Evolutionary conservation across 305 asterid genomes (phyloP).

Genomic region (Withania somnifera): DNA sequence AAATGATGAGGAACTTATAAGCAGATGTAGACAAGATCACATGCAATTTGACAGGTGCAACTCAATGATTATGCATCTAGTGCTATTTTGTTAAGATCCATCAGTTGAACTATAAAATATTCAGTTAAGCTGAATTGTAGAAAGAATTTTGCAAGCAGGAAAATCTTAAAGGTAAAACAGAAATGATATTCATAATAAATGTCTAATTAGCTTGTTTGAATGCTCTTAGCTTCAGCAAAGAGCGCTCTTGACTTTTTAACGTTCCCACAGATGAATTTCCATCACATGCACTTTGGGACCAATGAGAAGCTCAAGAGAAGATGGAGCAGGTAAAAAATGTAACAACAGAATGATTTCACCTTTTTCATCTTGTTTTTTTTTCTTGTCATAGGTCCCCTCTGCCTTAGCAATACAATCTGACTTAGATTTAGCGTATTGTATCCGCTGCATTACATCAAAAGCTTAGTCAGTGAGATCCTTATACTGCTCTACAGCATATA

Average conservation of each 20-base stretch:
- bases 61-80: background rate
- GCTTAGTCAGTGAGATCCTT: background rate
- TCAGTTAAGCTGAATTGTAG: background rate
- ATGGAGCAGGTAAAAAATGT: background rate
- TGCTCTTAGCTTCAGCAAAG: background rate
- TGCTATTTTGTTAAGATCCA: background rate
- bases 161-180: background rate
- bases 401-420: conserved; percentile 97
- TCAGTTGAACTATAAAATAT: background rate
- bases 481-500: background rate
- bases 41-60: background rate
- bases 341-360: conserved; percentile 30
- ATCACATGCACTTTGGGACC: background rate
- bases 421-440: conserved; percentile 84
- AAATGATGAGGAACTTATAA: background rate
- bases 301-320: background rate
- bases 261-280: background rate
- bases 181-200: background rate
- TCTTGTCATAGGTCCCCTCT: conserved; percentile 94
- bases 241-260: background rate
- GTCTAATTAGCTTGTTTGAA: background rate
- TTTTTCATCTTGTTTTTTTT: conserved; percentile 94
- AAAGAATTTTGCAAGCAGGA: background rate
- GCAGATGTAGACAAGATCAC: background rate
- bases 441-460: conserved; percentile 47